phyloP scores from a whole-genome alignment of 352 stramenopile species.

The Pythium apleroticum region DNA sequence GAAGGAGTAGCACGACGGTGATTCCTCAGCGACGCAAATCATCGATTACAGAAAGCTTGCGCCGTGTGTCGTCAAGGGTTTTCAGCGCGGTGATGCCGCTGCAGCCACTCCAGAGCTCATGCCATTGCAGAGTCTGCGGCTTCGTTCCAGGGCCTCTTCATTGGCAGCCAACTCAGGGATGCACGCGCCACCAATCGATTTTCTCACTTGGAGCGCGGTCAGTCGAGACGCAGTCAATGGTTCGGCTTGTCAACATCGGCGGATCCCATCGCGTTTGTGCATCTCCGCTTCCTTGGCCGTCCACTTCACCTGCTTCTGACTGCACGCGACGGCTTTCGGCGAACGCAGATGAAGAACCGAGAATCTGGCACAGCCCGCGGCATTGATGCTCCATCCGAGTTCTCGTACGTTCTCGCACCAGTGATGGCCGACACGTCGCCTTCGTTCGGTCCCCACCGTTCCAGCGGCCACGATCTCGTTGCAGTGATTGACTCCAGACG shows the following conservation, averaged over 20 bases:
- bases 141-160: background rate
- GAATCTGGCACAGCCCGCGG: background rate
- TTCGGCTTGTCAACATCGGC: conserved; percentile 5
- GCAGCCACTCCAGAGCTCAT: background rate
- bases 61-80: background rate
- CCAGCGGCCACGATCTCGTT: background rate
- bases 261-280: background rate
- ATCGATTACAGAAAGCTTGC: background rate
- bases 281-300: background rate
- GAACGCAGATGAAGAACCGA: too few relatives aligned
- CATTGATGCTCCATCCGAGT: too few relatives aligned
- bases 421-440: background rate
- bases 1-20: background rate
- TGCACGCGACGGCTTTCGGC: too few relatives aligned
- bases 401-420: background rate
- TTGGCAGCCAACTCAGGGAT: conserved; percentile 2
- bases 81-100: background rate
- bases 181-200: conserved; percentile 1
- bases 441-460: too few relatives aligned
- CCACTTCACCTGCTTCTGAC: background rate
- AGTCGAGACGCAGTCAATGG: conserved; percentile 1
- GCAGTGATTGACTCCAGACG: background rate
- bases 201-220: conserved; percentile 3
- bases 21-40: too few relatives aligned
- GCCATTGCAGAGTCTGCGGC: background rate